phyloP scores from a whole-genome alignment of 768 basidiomycete genomes.

The Pulveroboletus sp. region DNA sequence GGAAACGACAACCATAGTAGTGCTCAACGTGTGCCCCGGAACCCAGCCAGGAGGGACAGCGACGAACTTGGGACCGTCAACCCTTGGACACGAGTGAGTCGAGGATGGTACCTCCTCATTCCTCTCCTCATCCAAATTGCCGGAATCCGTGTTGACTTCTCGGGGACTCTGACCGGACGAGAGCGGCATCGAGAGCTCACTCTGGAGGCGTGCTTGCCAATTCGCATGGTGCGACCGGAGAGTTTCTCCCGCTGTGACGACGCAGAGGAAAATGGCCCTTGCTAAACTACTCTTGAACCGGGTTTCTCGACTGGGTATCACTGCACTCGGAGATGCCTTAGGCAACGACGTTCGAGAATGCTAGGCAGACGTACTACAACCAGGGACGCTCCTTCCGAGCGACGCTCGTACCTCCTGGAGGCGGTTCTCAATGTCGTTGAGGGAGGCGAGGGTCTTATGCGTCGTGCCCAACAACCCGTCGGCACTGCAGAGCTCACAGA shows the following conservation, averaged over 20 bases:
- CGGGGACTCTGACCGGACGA: neutral
- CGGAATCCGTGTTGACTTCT: neutral
- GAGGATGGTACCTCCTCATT: neutral
- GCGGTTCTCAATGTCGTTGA: neutral
- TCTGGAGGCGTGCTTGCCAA: constrained; percentile 14
- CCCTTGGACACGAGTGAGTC: neutral
- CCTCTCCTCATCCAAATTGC: neutral
- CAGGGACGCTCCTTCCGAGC: neutral
- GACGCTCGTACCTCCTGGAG: constrained; percentile 6
- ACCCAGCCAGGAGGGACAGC: neutral
- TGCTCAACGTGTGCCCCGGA: neutral
- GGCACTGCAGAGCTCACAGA: constrained; percentile 10
- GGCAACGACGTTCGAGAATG: neutral
- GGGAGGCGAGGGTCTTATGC: constrained; percentile 2
- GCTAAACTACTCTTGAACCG: constrained; percentile 7
- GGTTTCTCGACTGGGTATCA: neutral
- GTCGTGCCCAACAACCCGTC: constrained; percentile 8
- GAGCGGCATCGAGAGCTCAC: neutral
- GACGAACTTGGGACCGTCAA: neutral
- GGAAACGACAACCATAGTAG: constrained; percentile 7
- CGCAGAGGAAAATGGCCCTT: constrained; percentile 3
- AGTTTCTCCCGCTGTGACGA: constrained; percentile 9
- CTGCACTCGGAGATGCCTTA: constrained; percentile 1
- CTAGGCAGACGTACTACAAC: neutral
- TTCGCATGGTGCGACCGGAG: constrained; percentile 12